Base-by-base conservation (phyloP, 1,284 basidiomycete genomes). In the Phellopilus nigrolimitatus region DNA sequence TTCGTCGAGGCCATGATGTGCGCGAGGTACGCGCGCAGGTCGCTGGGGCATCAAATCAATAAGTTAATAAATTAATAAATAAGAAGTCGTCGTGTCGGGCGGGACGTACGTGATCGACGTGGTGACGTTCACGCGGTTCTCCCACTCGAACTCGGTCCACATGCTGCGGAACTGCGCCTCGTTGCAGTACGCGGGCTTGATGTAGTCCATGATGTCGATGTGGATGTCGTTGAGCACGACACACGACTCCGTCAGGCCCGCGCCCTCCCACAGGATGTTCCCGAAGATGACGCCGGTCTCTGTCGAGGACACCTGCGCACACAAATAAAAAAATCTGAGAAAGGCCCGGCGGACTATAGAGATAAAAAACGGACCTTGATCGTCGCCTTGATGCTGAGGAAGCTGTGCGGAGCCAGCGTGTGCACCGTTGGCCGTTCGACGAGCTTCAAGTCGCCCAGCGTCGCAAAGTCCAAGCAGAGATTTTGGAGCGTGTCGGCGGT, bases 181-280 rank as follows among this genome's bases (percentile, higher is more conserved):
- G 54, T 88, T 97, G 70, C 94, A 97, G 64, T 91, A 91, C 3
- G 94, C 92, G 0, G 95, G 95, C 67, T 97, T 93, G 74, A 99
- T 99, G 69, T 98, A 99, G 68, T 98, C 95, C 90, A 99, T 95
- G 60, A 99, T 98, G 68, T 99, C 97, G 59, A 98, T 92, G 69
- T 98, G 94, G 54, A 98, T 95, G 69, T 98, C 95, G 68, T 94
- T 97, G 62, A 98, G 69, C 44, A 99, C 95, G 33, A 92, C 93
- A 68, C 84, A 92, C 44, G 84, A 84, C 64, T 95, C 91, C 0
- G 84, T 77, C 60, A 94, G 83, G 42, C 86, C 89, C 3, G 84
- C 83, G n/a, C 89, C 90, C 60, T 95, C 92, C 86, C 97, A 99
- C 15, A 97, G 84, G 59, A 99, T 97, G 67, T 95, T 97, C 36